Evolutionary conservation across 1,284 basidiomycete species (phyloP).

Genomic region (Psilocybe mexicana): DNA sequence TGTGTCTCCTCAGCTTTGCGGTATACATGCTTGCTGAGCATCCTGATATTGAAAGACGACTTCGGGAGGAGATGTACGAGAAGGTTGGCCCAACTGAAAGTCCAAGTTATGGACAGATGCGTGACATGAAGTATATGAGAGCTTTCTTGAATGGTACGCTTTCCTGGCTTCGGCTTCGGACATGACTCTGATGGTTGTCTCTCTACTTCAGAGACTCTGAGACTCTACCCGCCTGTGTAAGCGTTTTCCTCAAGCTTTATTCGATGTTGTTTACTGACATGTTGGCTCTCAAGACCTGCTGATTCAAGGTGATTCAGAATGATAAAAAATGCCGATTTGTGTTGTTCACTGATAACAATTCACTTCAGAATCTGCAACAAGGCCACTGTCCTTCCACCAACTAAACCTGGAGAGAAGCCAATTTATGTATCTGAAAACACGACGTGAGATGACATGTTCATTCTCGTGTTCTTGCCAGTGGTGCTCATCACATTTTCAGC

Average conservation of each 20-base stretch:
- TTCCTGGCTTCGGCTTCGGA: neutral
- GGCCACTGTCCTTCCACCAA: neutral
- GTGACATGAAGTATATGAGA: conserved; percentile 41
- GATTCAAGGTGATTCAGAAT: neutral
- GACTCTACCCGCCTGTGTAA: conserved; percentile 47
- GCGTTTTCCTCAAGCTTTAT: conserved; percentile 5
- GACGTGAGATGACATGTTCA: conserved; percentile 20
- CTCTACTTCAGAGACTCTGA: conserved; percentile 34
- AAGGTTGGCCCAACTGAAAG: conserved; percentile 26
- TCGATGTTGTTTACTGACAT: neutral
- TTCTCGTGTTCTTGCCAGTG: neutral
- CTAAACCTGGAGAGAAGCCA: conserved; percentile 26
- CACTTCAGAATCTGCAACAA: neutral
- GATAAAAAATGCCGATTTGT: neutral
- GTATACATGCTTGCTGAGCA: conserved; percentile 28
- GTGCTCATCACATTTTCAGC: conserved; percentile 12
- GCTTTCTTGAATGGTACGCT: conserved; percentile 43
- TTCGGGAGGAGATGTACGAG: conserved; percentile 30
- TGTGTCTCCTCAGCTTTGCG: conserved; percentile 24
- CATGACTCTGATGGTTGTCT: neutral
- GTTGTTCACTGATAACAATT: neutral
- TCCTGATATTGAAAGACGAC: conserved; percentile 25
- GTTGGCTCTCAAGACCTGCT: neutral
- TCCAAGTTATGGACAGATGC: conserved; percentile 31
- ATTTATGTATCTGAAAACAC: conserved; percentile 35